A percentile compares a stretch with the other conserved stretches of the same genome.
Conservation (phyloP, 176 grass and related monocot genomes). For the Oryza meyeriana region DNA sequence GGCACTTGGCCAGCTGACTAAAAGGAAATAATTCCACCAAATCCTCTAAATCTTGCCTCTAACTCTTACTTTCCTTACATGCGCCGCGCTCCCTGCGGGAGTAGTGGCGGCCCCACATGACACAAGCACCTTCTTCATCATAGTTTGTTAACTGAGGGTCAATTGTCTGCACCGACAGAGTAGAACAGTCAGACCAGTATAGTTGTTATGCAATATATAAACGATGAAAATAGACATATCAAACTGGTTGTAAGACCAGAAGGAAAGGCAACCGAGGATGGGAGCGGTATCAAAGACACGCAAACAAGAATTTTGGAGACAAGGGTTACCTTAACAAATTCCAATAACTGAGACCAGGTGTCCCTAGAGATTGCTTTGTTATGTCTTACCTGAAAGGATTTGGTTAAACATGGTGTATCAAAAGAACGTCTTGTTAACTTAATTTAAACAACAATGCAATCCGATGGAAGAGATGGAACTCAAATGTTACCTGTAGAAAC, state of each 20-base stretch:
- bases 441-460: not conserved
- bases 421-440: not conserved
- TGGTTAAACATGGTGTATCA: not conserved
- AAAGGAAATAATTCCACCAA: too few species aligned
- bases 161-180: conserved; percentile 41
- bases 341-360: conserved; percentile 92
- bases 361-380: conserved; percentile 97
- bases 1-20: too few species aligned
- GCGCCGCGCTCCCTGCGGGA: too few species aligned
- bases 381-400: conserved; percentile 67
- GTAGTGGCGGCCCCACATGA: too few species aligned
- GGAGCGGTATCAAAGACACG: too few species aligned
- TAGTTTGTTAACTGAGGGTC: conserved; percentile 90
- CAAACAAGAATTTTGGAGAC: not conserved
- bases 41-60: too few species aligned
- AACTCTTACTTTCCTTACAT: too few species aligned
- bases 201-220: not conserved
- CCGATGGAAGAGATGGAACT: conserved; percentile 13
- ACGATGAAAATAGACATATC: not conserved
- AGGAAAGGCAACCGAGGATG: too few species aligned
- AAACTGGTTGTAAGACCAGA: too few species aligned
- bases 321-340: conserved; percentile 88
- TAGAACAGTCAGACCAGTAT: too few species aligned
- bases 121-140: conserved; percentile 83
- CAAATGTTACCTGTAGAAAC: conserved; percentile 70